Percentiles rank a stretch among this genome's conserved stretches.
Evolutionary conservation across 768 basidiomycete genomes (phyloP).

Genomic region (Podaxis sp.): DNA sequence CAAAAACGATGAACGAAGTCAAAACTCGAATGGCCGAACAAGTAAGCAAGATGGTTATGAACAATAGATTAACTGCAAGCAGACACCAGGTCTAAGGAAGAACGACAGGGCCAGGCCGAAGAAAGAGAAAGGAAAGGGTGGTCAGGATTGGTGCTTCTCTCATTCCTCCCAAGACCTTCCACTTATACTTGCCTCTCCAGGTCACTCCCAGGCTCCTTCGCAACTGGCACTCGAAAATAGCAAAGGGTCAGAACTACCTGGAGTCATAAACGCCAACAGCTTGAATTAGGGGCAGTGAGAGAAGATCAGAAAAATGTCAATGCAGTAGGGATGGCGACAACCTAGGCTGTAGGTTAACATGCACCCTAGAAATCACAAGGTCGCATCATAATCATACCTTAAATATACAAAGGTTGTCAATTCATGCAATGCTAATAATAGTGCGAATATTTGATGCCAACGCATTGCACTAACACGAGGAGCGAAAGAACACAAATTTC

Average conservation of each 20-base stretch:
- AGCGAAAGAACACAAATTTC: constrained; percentile 29
- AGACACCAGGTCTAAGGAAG: constrained; percentile 11
- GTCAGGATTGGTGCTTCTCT: not conserved
- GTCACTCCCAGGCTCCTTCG: not conserved
- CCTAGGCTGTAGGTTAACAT: not conserved
- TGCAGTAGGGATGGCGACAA: constrained; percentile 8
- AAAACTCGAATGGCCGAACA: not conserved
- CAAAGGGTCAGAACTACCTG: not conserved
- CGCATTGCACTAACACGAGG: constrained; percentile 30
- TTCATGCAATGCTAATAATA: too few species aligned
- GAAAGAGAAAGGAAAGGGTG: constrained; percentile 2
- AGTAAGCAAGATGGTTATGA: not conserved
- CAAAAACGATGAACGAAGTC: not conserved
- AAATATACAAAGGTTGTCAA: too few species aligned
- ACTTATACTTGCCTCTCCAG: not conserved
- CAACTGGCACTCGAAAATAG: not conserved
- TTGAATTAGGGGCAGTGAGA: not conserved
- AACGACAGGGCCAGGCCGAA: not conserved
- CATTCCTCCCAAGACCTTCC: not conserved
- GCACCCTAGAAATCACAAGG: too few species aligned
- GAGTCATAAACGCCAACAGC: not conserved
- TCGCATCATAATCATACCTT: too few species aligned
- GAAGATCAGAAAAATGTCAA: constrained; percentile 7
- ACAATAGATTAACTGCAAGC: not conserved
- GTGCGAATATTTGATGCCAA: constrained; percentile 23